These are phyloP conservation scores for Dothideomycetidae sp. DNA, from an alignment of 2,329 filamentous ascomycete species.

Conservation along the genomic window DNA sequence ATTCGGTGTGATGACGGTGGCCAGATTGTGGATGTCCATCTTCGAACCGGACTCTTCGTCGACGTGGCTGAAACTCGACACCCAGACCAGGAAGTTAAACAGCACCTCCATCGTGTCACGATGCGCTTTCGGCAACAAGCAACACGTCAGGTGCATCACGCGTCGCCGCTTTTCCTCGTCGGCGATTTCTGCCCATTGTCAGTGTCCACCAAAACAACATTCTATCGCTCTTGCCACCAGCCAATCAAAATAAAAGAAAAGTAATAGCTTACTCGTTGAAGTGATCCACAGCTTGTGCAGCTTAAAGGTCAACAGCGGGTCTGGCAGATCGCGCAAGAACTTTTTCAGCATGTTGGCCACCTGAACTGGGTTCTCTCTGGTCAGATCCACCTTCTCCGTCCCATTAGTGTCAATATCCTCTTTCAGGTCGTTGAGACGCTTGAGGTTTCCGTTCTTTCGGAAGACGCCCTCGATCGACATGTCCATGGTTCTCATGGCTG, in stretches of 20 bases:
- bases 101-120: conserved; percentile 89
- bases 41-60: conserved; percentile 95
- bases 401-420: conserved; percentile 77
- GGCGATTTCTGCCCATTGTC: conserved; percentile 44
- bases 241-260: no score
- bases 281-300: conserved; percentile 82
- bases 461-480: conserved; percentile 98
- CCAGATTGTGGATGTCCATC: conserved; percentile 97
- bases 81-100: conserved; percentile 95
- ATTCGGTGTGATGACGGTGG: conserved; percentile 94
- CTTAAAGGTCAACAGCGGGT: conserved; percentile 89
- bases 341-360: conserved; percentile 89
- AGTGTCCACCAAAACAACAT: no score
- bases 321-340: conserved; percentile 84
- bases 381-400: conserved; percentile 72
- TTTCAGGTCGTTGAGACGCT: conserved; percentile 72
- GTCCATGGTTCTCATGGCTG: conserved; percentile 96
- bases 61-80: conserved; percentile 89
- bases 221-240: no score
- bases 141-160: conserved; percentile 80
- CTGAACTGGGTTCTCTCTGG: conserved; percentile 80
- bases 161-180: conserved; percentile 72
- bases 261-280: conserved; percentile 52
- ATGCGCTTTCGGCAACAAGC: conserved; percentile 80
- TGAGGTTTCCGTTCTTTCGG: conserved; percentile 98